Evolutionary conservation across 139 green algal species (phyloP), one percentile per base, ranked within the genome.

Genomic region (Chlamydomonas incerta): DNA sequence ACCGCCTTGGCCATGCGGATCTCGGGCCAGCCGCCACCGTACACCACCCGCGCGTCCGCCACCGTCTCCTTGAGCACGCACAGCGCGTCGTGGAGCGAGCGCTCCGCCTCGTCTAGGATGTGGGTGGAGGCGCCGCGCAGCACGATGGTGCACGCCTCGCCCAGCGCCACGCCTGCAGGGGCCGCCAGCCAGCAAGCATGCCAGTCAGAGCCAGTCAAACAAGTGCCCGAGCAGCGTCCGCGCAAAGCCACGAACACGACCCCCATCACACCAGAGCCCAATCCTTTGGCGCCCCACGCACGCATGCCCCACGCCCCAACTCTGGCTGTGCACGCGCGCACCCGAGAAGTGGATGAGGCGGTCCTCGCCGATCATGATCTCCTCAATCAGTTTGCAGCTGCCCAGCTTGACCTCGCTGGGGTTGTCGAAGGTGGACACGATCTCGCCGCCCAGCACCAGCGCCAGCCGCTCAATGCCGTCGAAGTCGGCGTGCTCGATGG

Each of bases 361-460:
- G 93, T 99, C 97, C 88, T 98, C 95, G 17, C 96, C 96, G 68
- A 98, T 96, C 96, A 99, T 99, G 82, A 99, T 98, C 91, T 99
- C 96, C 89, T 98, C 95, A 13, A 98, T 95, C 41, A 97, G 84
- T 80, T 98, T 95, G 92, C 95, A 98, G 55, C 70, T 62, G 9
- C 97, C 97, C 82, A 99, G 90, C 89, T 97, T 97, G 26, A 97
- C 92, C n/a, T 26, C 57, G 24, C 55, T 67, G 13, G 79, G 66
- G 31, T 55, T 37, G 74, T 99, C 97, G 92, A 99, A 99, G 20
- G 97, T 99, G 34, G 92, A 97, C 6, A 90, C 89, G 83, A 99
- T 99, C 89, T 99, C 98, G n/a, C 96, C 98, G 66, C 97, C 95
- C 57, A 97, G 98, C 47, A 99, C 98, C 50, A 99, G 92, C 13